phyloP scores from a whole-genome alignment of 78 protist species.

The Protostelium mycophagum region DNA sequence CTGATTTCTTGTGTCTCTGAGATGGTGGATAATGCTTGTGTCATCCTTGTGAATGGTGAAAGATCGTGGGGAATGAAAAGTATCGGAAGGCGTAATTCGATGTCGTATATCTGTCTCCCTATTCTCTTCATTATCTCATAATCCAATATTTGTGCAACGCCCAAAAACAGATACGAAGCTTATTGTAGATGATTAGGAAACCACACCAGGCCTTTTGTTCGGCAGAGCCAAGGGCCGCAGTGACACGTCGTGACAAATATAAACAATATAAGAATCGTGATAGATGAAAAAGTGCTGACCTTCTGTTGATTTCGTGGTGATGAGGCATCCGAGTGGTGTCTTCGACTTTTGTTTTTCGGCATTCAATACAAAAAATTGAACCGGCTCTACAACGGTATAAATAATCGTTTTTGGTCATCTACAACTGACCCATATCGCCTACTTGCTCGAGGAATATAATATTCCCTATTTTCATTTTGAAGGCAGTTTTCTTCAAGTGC shows the following conservation, averaged over 20 bases:
- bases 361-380: not conserved
- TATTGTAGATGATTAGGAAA: too few relatives aligned
- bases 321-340: not conserved
- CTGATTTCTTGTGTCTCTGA: not conserved
- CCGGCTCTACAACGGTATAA: not conserved
- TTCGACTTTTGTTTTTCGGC: not conserved
- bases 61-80: not conserved
- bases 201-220: too few relatives aligned
- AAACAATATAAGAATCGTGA: too few relatives aligned
- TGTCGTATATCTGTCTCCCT: not conserved
- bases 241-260: too few relatives aligned
- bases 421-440: not conserved
- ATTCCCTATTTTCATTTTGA: not conserved
- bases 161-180: too few relatives aligned
- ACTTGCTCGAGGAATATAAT: not conserved
- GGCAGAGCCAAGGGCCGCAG: too few relatives aligned
- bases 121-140: not conserved
- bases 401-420: too few relatives aligned
- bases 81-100: not conserved
- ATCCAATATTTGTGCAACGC: too few relatives aligned
- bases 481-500: not conserved
- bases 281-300: not conserved
- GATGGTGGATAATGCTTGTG: not conserved
- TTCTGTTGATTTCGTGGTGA: not conserved
- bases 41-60: not conserved